These are phyloP conservation scores for Backusella tuberculispora DNA, from an alignment of 192 early-diverging fungal genomes.

Conservation along the genomic window DNA sequence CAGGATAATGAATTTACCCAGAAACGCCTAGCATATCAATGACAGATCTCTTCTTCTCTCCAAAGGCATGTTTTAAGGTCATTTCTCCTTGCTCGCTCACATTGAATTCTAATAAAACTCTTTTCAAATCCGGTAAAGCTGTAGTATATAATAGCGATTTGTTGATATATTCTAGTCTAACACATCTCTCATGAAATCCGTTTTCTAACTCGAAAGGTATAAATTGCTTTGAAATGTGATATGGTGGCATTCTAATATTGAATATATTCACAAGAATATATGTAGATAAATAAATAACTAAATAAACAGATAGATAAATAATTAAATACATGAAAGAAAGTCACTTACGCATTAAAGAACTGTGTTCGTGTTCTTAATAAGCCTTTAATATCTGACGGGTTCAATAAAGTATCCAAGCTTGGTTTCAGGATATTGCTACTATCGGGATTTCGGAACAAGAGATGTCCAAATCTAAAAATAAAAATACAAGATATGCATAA, in stretches of 20 bases:
- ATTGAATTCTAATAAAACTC: constrained; percentile 9
- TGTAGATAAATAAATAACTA: too few species aligned
- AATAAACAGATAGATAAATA: too few species aligned
- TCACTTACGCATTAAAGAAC: constrained; percentile 17
- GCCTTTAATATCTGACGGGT: background rate
- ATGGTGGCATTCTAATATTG: constrained; percentile 19
- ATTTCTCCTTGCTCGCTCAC: constrained; percentile 3
- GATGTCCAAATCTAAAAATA: constrained; percentile 25
- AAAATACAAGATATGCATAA: too few species aligned
- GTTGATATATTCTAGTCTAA: constrained; percentile 20
- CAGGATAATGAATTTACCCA: background rate
- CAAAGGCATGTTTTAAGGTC: background rate
- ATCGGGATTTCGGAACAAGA: constrained; percentile 17
- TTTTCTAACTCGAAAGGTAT: constrained; percentile 5
- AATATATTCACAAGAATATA: too few species aligned
- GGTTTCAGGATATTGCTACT: constrained; percentile 15
- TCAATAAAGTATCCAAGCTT: background rate
- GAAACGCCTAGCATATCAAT: constrained; percentile 10
- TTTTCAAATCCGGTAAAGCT: background rate
- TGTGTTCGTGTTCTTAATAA: background rate
- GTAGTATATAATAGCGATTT: background rate
- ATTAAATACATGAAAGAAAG: background rate
- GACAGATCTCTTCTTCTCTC: background rate
- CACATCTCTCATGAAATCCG: background rate
- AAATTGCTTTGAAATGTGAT: constrained; percentile 3